phyloP scores from a whole-genome alignment of 2,329 filamentous ascomycete genomes.

The Pezizomycotina sp. region DNA sequence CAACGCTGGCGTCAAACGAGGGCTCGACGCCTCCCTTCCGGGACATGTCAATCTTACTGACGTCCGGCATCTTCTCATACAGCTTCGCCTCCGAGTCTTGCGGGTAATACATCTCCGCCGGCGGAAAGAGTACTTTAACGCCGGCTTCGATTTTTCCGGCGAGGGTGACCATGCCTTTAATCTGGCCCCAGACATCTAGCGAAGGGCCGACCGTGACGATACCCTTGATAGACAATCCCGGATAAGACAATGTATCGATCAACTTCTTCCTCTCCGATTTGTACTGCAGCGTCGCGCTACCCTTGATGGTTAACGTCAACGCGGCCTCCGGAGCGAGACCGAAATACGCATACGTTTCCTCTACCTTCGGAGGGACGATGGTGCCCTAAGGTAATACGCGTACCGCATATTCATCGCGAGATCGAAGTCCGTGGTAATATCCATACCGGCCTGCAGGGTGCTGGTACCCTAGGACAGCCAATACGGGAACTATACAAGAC shows the following conservation, averaged over 20 bases:
- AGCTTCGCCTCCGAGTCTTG: background rate
- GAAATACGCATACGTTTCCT: slow-evolving; percentile 15
- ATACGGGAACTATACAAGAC: slow-evolving; percentile 1
- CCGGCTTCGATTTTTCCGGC: slow-evolving; percentile 6
- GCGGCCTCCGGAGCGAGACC: slow-evolving; percentile 12
- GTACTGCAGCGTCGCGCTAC: slow-evolving; percentile 19
- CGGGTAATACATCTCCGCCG: slow-evolving; percentile 2
- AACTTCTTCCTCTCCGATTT: slow-evolving; percentile 18
- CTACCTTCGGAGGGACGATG: slow-evolving; percentile 18
- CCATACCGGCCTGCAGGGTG: slow-evolving; percentile 12
- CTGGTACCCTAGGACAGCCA: slow-evolving; percentile 12
- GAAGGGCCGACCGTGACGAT: slow-evolving; percentile 27
- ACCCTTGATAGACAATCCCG: slow-evolving; percentile 24
- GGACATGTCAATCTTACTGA: slow-evolving; percentile 17
- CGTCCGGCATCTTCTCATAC: slow-evolving; percentile 6
- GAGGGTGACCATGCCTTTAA: slow-evolving; percentile 7
- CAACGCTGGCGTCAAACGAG: too few species aligned
- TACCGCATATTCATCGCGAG: slow-evolving; percentile 23
- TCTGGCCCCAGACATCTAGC: slow-evolving; percentile 6
- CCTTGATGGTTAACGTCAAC: slow-evolving; percentile 7
- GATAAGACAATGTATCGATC: slow-evolving; percentile 23
- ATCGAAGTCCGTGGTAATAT: slow-evolving; percentile 19
- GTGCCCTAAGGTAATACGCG: slow-evolving; percentile 24
- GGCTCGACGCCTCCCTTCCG: slow-evolving; percentile 16
- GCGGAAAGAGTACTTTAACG: background rate